These are phyloP conservation scores for Orbilia javanica DNA, from an alignment of 2,329 filamentous ascomycete genomes.

Conservation along the genomic window DNA sequence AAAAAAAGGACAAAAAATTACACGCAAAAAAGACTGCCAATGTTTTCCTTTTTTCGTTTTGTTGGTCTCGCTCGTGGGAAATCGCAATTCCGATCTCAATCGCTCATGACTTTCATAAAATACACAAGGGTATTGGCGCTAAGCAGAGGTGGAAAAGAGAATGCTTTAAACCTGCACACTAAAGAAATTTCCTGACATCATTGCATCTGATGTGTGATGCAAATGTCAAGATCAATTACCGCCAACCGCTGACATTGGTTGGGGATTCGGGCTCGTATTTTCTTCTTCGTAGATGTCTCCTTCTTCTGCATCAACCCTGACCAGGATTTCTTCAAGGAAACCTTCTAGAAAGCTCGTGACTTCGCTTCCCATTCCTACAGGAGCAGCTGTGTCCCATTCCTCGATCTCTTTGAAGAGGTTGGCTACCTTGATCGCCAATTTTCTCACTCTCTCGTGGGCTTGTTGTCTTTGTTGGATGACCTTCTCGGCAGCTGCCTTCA, in stretches of 20 bases:
- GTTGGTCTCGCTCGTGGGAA: constrained; percentile 36
- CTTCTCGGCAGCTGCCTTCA: constrained; percentile 64
- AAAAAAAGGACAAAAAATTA: constrained; percentile 11
- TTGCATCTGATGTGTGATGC: constrained; percentile 11
- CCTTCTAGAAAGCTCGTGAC: constrained; percentile 91
- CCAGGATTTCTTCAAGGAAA: constrained; percentile 90
- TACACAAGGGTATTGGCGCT: constrained; percentile 59
- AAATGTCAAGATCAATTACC: constrained; percentile 30
- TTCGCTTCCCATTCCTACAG: constrained; percentile 92
- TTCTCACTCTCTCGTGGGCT: constrained; percentile 84
- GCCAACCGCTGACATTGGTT: constrained; percentile 8
- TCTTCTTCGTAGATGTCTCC: constrained; percentile 66
- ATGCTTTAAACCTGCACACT: constrained; percentile 36
- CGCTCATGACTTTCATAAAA: constrained; percentile 59
- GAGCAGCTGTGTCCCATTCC: constrained; percentile 83
- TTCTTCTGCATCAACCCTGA: constrained; percentile 88
- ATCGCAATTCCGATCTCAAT: constrained; percentile 56
- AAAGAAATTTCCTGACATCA: constrained; percentile 32
- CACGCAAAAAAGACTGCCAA: constrained; percentile 19
- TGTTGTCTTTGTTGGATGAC: constrained; percentile 76
- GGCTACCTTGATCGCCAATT: constrained; percentile 83
- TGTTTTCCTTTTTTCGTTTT: constrained; percentile 14
- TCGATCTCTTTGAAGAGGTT: constrained; percentile 91
- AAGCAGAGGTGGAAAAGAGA: constrained; percentile 53
- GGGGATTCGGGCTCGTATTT: constrained; percentile 37